phyloP scores from a whole-genome alignment of 768 basidiomycete genomes.

The Mycena filopes region DNA sequence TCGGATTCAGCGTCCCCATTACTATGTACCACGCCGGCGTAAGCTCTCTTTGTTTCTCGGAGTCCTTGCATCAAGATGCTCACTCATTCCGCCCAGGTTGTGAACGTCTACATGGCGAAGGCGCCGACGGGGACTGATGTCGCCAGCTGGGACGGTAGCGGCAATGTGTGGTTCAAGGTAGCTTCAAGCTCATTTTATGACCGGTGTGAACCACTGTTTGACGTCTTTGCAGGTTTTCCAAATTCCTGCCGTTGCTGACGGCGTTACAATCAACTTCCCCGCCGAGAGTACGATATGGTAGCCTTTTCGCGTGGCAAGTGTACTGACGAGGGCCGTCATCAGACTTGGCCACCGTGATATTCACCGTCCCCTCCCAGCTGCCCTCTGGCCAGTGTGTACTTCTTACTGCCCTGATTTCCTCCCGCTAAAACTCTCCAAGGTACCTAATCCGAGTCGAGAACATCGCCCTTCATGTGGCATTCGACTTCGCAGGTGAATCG shows the following conservation, averaged over 20 bases:
- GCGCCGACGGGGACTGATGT: conserved; percentile 22
- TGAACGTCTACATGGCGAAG: conserved; percentile 31
- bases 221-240: conserved; percentile 45
- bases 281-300: conserved; percentile 10
- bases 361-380: conserved; percentile 25
- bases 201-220: too few species aligned
- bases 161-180: conserved; percentile 32
- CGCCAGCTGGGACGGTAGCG: conserved; percentile 24
- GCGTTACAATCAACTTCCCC: conserved; percentile 45
- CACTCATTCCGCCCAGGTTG: not conserved
- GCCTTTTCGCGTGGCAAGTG: too few species aligned
- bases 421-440: not conserved
- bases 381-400: conserved; percentile 31
- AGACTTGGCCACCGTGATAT: conserved; percentile 16
- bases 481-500: too few species aligned
- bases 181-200: not conserved
- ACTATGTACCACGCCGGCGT: conserved; percentile 29
- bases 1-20: conserved; percentile 23
- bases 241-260: conserved; percentile 45
- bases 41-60: not conserved
- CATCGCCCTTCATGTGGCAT: conserved; percentile 32
- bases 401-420: not conserved
- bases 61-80: too few species aligned
- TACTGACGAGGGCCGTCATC: not conserved
- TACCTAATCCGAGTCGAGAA: conserved; percentile 31